Conservation (phyloP, 257 asterid species). For the Petunia secreta region DNA sequence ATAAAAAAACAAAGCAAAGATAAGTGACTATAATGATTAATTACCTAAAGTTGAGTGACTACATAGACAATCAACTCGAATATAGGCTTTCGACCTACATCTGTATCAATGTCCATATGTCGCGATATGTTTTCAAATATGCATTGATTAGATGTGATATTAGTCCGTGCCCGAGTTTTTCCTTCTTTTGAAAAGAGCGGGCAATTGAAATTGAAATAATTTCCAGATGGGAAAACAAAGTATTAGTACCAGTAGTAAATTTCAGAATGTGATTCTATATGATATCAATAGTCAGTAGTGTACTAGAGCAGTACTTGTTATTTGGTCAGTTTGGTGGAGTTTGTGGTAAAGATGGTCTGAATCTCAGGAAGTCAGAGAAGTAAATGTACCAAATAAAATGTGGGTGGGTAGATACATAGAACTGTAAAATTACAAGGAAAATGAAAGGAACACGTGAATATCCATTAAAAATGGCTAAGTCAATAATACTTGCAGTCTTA, state of each 20-base stretch:
- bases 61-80: too few relatives aligned
- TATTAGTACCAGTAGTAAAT: not conserved
- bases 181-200: not conserved
- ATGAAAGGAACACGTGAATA: not conserved
- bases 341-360: not conserved
- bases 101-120: too few relatives aligned
- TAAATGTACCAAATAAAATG: not conserved
- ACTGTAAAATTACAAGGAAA: not conserved
- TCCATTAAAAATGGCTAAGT: not conserved
- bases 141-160: too few relatives aligned
- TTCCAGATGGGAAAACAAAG: not conserved
- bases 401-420: not conserved
- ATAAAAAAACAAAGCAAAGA: too few relatives aligned
- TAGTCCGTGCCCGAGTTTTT: too few relatives aligned
- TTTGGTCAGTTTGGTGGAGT: not conserved
- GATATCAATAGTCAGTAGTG: constrained; percentile 2
- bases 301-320: constrained; percentile 9
- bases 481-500: not conserved
- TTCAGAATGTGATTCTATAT: not conserved
- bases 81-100: too few relatives aligned
- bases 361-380: not conserved
- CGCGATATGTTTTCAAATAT: too few relatives aligned
- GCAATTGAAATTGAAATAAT: not conserved
- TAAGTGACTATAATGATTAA: too few relatives aligned
- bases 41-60: too few relatives aligned